phyloP scores from a whole-genome alignment of 257 asterid genomes.

The Nicotiana tomentosiformis region DNA sequence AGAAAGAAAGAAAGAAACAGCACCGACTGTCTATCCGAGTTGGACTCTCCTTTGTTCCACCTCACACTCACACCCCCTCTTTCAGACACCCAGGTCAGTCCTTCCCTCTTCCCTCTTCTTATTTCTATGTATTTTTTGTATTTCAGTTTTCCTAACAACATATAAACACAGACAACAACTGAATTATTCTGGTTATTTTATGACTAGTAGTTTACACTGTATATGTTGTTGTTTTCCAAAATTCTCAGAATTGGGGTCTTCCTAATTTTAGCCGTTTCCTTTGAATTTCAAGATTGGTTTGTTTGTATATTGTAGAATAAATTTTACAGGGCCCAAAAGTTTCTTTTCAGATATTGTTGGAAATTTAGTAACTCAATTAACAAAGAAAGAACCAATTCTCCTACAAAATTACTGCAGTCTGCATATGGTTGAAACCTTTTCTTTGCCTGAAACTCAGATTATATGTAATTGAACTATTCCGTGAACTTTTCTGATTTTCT shows the following conservation, averaged over 20 bases:
- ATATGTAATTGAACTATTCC: not conserved
- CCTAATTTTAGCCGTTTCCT: not conserved
- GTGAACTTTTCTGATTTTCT: not conserved
- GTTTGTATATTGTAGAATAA: not conserved
- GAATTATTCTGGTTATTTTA: not conserved
- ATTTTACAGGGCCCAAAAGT: not conserved
- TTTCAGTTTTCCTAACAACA: not conserved
- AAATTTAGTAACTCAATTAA: not conserved
- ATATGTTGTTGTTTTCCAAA: not conserved
- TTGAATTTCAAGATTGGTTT: not conserved
- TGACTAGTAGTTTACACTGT: not conserved
- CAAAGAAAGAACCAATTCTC: not conserved
- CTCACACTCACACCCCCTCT: slow-evolving; percentile 12
- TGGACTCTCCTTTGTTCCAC: slow-evolving; percentile 27
- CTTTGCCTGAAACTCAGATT: not conserved
- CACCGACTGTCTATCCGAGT: slow-evolving; percentile 16
- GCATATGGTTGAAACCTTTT: not conserved
- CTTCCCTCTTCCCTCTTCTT: slow-evolving; percentile 14
- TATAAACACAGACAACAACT: not conserved
- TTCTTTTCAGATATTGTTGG: not conserved
- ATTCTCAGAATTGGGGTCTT: not conserved
- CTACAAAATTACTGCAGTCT: not conserved
- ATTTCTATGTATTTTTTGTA: not conserved
- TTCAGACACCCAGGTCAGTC: slow-evolving; percentile 11
- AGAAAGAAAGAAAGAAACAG: not conserved